These are phyloP conservation scores for Neurospora africana DNA, from an alignment of 495 filamentous ascomycete species.

Conservation along the genomic window DNA sequence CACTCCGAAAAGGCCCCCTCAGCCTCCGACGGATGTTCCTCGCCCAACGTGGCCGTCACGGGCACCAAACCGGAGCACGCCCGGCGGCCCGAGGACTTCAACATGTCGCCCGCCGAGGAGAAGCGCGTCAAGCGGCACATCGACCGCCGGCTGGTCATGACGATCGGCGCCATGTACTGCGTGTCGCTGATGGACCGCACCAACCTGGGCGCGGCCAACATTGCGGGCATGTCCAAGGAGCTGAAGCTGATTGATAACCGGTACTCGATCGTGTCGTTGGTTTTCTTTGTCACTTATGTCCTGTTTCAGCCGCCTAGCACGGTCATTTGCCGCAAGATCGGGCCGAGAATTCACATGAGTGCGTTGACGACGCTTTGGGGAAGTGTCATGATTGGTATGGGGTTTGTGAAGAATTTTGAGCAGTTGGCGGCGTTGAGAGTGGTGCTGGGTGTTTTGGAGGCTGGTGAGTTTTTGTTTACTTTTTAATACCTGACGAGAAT, in stretches of 20 bases:
- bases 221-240: constrained; percentile 52
- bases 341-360: constrained; percentile 46
- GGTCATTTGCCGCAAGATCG: constrained; percentile 48
- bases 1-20: background rate
- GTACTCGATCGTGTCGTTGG: constrained; percentile 48
- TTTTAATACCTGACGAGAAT: background rate
- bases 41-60: background rate
- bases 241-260: constrained; percentile 32
- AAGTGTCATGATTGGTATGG: constrained; percentile 48
- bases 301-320: constrained; percentile 52
- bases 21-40: background rate
- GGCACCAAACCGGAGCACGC: background rate
- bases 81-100: constrained; percentile 17
- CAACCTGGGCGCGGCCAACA: constrained; percentile 51
- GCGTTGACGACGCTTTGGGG: constrained; percentile 44
- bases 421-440: constrained; percentile 44
- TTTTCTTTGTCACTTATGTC: constrained; percentile 59
- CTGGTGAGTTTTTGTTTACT: constrained; percentile 34
- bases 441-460: constrained; percentile 53
- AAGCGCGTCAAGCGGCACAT: constrained; percentile 45
- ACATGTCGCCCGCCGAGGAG: constrained; percentile 27
- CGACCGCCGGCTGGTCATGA: constrained; percentile 53
- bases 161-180: constrained; percentile 55
- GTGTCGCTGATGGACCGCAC: constrained; percentile 59
- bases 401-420: constrained; percentile 43